phyloP scores from a whole-genome alignment of 2,329 filamentous ascomycete genomes.

The Phyllosticta capitalensis region DNA sequence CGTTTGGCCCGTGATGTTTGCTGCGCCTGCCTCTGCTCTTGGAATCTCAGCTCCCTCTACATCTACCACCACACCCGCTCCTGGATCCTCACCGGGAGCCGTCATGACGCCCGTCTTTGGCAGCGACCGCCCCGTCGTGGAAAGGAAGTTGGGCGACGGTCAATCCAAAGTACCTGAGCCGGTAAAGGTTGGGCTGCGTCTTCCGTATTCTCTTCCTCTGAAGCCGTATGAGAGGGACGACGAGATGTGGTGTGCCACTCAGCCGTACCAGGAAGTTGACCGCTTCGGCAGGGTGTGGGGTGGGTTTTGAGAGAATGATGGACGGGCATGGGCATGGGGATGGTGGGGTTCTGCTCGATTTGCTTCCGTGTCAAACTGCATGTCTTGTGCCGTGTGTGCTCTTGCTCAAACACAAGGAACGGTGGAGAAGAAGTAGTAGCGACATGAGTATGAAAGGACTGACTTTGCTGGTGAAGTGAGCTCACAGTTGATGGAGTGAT shows the following conservation, averaged over 20 bases:
- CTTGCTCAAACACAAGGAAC: no score
- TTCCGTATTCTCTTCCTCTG: constrained; percentile 76
- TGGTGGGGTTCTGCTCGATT: no score
- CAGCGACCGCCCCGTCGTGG: constrained; percentile 42
- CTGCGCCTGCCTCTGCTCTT: neutral
- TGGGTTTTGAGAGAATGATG: neutral
- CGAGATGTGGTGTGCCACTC: constrained; percentile 62
- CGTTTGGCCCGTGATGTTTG: constrained; percentile 60
- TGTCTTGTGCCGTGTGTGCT: no score
- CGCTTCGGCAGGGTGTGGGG: neutral
- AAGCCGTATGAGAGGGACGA: constrained; percentile 54
- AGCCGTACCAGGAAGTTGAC: neutral
- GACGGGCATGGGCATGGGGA: no score
- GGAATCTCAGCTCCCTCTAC: neutral
- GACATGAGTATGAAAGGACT: no score
- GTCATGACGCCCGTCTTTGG: constrained; percentile 64
- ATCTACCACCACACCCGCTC: no score
- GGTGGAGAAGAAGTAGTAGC: no score
- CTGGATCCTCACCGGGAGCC: no score
- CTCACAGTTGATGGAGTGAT: no score
- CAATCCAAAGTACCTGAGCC: constrained; percentile 8
- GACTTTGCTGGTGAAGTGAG: no score
- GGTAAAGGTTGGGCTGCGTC: constrained; percentile 55
- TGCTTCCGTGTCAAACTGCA: no score
- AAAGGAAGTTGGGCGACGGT: neutral